Evolutionary conservation across 2,329 filamentous ascomycete species (phyloP), one percentile per base, ranked within the genome.

Genomic region (Byssochlamys sp.): DNA sequence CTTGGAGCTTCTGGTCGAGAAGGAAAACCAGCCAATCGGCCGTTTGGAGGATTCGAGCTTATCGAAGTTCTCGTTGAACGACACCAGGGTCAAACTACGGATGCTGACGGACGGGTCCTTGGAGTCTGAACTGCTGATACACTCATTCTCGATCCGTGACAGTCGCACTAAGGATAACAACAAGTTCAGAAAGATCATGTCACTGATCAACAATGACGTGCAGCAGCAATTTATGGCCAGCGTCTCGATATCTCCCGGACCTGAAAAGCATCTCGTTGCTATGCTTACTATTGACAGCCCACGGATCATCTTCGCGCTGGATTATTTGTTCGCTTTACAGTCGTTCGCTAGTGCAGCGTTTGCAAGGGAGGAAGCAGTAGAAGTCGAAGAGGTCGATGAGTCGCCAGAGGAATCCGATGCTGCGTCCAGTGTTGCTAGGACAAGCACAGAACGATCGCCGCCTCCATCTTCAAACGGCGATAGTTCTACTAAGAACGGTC

Each of bases 121-220:
- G 48, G 94, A 99, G 71, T 91, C 91, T 2, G 95, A 99, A 69
- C 82, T 99, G 5, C 81, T 96, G 35, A 91, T 99, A 14, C 88
- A 94, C 59, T 94, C 92, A 0, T 96, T 99, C 71, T 96, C 91
- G 0, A 96, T 97, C 62, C 84, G 89, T 57, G 94, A 99, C 71
- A 96, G 88, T 61, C 86, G 95, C n/a, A 86, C 85, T 3, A 83
- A 84, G 56, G 91, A 95, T 65, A 89, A 87, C 4, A 99, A 96
- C 77, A 96, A 95, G 69, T 99, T 95, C 80, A 85, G 91, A 54
- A 95, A 92, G 71, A 96, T 99, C 75, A 97, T 99, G 94, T 91
- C 91, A 1, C 86, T 95, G 57, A 91, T 91, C 67, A 97, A 96
- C 73, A 92, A 91, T 65, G 88, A 91, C 57, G 91, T 94, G 56